Evolutionary conservation across 441 rosid species (phyloP), one percentile per base, ranked within the genome.

Genomic region (Francoa sonchifolia): DNA sequence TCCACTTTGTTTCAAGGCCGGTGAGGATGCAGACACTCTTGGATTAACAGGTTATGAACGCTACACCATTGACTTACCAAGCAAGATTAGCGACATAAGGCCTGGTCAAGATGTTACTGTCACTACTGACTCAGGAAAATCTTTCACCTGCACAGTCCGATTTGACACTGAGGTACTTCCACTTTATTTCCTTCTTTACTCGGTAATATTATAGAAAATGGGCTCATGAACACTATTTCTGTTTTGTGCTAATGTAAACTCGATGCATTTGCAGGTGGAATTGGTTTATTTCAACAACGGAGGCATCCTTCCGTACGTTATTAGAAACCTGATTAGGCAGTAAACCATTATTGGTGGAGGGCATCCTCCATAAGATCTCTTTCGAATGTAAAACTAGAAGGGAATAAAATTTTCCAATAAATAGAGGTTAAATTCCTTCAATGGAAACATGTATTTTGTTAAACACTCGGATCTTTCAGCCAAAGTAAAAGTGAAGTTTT

Each of bases 211-310:
- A n/a, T n/a, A n/a, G n/a, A n/a, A n/a, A n/a, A n/a, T n/a, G n/a
- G n/a, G n/a, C n/a, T n/a, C n/a, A n/a, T n/a, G n/a, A n/a, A n/a
- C n/a, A n/a, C n/a, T n/a, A n/a, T n/a, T n/a, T n/a, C n/a, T n/a
- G n/a, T n/a, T n/a, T n/a, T n/a, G n/a, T n/a, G n/a, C n/a, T n/a
- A n/a, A n/a, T n/a, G 19, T 7, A 16, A 13, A 31, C 7, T 15
- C 6, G 6, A 9, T 17, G 19, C n/a, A 14, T 58, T 22, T 55
- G 58, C 51, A 69, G 76, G 76, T 74, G 54, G 79, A 78, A 30
- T 41, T 74, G 47, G 73, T 66, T n/a, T 69, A 72, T 46, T 78
- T 69, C 26, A 48, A 69, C 16, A 75, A 74, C 14, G 87, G 82
- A 19, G 82, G 82, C 56, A 69, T 74, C 52, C 77, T 67, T 31